Evolutionary conservation across 2,329 filamentous ascomycete species (phyloP).

Genomic region (Fusarium begoniae): DNA sequence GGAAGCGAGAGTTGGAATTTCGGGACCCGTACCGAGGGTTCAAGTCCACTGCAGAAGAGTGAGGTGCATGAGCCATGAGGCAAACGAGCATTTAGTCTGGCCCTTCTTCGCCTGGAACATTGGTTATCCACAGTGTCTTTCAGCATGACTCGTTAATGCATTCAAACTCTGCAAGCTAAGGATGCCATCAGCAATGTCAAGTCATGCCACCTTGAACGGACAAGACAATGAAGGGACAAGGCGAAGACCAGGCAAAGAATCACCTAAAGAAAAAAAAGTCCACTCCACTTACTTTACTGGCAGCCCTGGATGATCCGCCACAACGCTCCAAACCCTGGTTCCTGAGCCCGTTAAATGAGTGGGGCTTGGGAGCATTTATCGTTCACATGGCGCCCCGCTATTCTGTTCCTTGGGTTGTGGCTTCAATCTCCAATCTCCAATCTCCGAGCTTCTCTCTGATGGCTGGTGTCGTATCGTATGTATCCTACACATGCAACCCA

Average conservation of each 20-base stretch:
- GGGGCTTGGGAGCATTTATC: conserved; percentile 14
- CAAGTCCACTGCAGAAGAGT: not conserved
- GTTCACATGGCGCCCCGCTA: conserved; percentile 34
- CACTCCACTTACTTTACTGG: not conserved
- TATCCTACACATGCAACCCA: conserved; percentile 1
- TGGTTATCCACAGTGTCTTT: not conserved
- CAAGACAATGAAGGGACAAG: not conserved
- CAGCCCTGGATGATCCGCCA: conserved; percentile 27
- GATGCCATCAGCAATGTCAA: not conserved
- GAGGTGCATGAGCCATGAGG: not conserved
- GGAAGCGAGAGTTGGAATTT: conserved; percentile 29
- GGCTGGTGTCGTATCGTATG: conserved; percentile 1
- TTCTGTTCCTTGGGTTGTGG: conserved; percentile 5
- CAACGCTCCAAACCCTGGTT: conserved; percentile 18
- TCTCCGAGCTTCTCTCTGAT: conserved; percentile 15
- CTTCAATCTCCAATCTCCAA: conserved; percentile 21
- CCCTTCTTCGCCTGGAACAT: conserved; percentile 1
- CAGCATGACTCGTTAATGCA: conserved; percentile 3
- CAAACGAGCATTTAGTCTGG: not conserved
- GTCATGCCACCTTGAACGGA: not conserved
- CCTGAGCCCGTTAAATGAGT: conserved; percentile 26
- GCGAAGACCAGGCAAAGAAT: not conserved
- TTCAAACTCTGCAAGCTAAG: conserved; percentile 12
- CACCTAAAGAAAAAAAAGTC: not conserved
- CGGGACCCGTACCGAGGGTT: not conserved